Evolutionary conservation across 192 early-diverging fungal genomes (phyloP).

Genomic region (Diversispora epigaea): DNA sequence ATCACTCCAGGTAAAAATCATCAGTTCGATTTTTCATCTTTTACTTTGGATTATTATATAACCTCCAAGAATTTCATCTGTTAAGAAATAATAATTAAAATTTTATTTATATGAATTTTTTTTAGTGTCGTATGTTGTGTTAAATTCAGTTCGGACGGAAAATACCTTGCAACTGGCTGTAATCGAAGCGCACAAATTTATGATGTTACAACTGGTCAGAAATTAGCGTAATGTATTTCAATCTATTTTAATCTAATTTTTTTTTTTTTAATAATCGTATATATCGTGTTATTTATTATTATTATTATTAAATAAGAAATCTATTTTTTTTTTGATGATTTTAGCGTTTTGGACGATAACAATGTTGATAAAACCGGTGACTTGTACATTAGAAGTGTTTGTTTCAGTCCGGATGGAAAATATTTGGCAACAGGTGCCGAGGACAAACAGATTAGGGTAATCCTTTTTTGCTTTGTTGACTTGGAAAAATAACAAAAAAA

Average conservation of each 20-base stretch:
- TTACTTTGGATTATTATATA: constrained; percentile 29
- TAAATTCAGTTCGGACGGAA: constrained; percentile 91
- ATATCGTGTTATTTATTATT: background rate
- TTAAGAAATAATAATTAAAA: constrained; percentile 27
- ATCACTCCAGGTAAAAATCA: constrained; percentile 43
- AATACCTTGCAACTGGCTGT: constrained; percentile 90
- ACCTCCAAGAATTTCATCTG: constrained; percentile 30
- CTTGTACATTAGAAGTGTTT: constrained; percentile 94
- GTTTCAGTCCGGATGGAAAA: constrained; percentile 91
- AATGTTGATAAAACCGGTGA: constrained; percentile 74
- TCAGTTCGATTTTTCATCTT: background rate
- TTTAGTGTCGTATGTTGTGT: constrained; percentile 95
- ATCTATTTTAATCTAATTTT: constrained; percentile 9
- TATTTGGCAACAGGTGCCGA: constrained; percentile 94
- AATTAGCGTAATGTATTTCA: constrained; percentile 55
- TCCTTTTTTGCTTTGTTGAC: too few species aligned
- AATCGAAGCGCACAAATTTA: constrained; percentile 88
- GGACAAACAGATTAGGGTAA: constrained; percentile 87
- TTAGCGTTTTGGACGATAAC: constrained; percentile 77
- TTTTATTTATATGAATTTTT: constrained; percentile 58
- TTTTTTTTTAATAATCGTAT: constrained; percentile 32
- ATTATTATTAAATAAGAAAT: too few species aligned
- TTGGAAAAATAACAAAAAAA: too few species aligned
- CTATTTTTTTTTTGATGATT: background rate
- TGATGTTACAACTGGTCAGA: constrained; percentile 75